Evolutionary conservation across 1,139 yeast species (phyloP).

Genomic region (Fermentozyma sake): DNA sequence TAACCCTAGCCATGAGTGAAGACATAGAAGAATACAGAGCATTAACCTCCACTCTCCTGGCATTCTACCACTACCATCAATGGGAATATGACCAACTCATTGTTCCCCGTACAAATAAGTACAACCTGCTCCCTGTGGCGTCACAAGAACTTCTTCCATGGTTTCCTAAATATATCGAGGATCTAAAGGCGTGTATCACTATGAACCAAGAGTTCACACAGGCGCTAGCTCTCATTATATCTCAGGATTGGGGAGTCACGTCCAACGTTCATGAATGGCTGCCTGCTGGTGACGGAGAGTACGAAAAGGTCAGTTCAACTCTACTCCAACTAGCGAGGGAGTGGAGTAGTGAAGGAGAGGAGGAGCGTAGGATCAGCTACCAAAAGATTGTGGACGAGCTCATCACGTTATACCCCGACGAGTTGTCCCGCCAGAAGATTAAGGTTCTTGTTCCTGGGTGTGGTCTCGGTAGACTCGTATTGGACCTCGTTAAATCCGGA

Average conservation of each 20-base stretch:
- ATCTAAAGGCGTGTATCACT: constrained; percentile 43
- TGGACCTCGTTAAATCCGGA: constrained; percentile 64
- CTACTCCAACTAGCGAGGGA: constrained; percentile 67
- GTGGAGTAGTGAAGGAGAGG: constrained; percentile 63
- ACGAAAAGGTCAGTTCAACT: constrained; percentile 59
- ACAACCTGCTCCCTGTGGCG: constrained; percentile 25
- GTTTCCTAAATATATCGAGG: constrained; percentile 44
- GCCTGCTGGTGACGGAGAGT: constrained; percentile 39
- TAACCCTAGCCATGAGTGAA: constrained; percentile 11
- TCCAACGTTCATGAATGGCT: constrained; percentile 43
- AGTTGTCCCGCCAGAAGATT: constrained; percentile 30
- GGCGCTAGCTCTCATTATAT: constrained; percentile 43
- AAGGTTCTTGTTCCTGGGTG: constrained; percentile 75
- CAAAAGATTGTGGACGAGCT: constrained; percentile 45
- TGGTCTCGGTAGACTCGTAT: constrained; percentile 76
- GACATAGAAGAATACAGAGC: constrained; percentile 36
- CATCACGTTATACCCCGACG: constrained; percentile 38
- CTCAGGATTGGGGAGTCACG: constrained; percentile 52
- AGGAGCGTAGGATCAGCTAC: constrained; percentile 49
- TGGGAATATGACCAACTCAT: constrained; percentile 35
- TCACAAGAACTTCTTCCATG: constrained; percentile 49
- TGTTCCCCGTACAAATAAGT: constrained; percentile 30
- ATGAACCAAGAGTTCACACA: constrained; percentile 47
- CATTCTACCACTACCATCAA: constrained; percentile 30
- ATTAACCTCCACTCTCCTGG: constrained; percentile 34